Evolutionary conservation across 2,329 filamentous ascomycete species (phyloP).

Genomic region (Botrytis hyacinthi): DNA sequence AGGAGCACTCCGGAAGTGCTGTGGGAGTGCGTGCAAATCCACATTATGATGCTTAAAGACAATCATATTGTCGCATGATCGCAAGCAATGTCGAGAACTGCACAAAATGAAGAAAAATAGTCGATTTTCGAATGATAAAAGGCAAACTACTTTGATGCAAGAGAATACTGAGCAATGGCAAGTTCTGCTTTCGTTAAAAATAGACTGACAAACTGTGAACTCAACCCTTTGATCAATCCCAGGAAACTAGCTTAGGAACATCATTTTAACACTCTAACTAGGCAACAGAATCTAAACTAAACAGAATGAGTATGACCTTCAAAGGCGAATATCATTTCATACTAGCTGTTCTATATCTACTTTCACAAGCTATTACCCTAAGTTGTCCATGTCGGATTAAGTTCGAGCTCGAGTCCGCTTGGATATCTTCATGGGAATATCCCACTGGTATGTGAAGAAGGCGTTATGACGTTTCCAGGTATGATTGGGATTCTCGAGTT

Average conservation of each 20-base stretch:
- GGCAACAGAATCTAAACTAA: not conserved
- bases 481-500: not conserved
- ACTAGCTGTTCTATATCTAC: not conserved
- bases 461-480: not conserved
- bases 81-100: not conserved
- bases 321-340: not conserved
- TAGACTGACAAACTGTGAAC: not conserved
- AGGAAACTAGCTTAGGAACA: not conserved
- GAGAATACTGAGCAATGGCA: not conserved
- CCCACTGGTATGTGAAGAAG: slow-evolving; percentile 3
- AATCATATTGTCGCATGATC: not conserved
- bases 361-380: not conserved
- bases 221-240: not conserved
- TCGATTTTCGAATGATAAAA: not conserved
- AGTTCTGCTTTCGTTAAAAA: not conserved
- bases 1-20: too few relatives aligned
- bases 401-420: not conserved
- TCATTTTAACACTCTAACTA: not conserved
- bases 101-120: not conserved
- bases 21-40: not conserved
- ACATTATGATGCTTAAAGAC: too few relatives aligned
- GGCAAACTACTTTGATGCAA: not conserved
- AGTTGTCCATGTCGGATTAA: not conserved
- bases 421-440: slow-evolving; percentile 13
- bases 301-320: not conserved